A percentile compares a stretch with the other conserved stretches of the same genome.
These are phyloP conservation scores for Clonostachys sp. DNA, from an alignment of 2,329 filamentous ascomycete species.

Conservation along the genomic window DNA sequence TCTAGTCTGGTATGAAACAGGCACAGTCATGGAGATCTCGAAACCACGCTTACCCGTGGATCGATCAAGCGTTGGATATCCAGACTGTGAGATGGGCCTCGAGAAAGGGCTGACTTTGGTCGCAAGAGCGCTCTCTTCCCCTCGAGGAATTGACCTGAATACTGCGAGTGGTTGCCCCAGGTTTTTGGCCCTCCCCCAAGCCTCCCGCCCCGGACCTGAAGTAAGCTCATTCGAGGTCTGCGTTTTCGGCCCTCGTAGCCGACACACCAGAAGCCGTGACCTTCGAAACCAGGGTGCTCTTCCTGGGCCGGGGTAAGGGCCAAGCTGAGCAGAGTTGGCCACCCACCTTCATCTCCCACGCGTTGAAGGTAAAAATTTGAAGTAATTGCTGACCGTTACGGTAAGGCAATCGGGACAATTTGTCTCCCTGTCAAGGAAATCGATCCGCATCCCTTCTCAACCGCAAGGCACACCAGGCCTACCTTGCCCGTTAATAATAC, in stretches of 20 bases:
- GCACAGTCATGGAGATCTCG: no score
- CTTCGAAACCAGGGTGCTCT: not conserved
- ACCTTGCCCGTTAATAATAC: no score
- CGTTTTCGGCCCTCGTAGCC: slow-evolving; percentile 3
- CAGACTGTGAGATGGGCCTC: no score
- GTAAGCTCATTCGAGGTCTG: not conserved
- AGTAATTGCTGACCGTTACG: not conserved
- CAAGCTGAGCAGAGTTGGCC: not conserved
- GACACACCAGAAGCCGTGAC: not conserved
- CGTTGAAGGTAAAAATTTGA: not conserved
- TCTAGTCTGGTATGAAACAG: no score
- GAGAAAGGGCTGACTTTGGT: no score
- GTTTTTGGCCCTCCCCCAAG: not conserved
- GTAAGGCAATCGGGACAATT: not conserved
- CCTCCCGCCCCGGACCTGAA: not conserved
- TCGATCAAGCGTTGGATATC: no score
- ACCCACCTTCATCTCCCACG: not conserved
- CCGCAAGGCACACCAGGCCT: no score
- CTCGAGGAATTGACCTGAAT: not conserved
- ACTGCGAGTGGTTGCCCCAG: not conserved
- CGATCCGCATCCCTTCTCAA: slow-evolving; percentile 3
- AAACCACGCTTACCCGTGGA: no score
- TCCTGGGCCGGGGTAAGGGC: not conserved
- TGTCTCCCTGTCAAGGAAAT: slow-evolving; percentile 6
- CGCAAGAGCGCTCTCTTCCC: no score